Conservation (phyloP, 805 yeast genomes). For the Candida krabiensis region DNA sequence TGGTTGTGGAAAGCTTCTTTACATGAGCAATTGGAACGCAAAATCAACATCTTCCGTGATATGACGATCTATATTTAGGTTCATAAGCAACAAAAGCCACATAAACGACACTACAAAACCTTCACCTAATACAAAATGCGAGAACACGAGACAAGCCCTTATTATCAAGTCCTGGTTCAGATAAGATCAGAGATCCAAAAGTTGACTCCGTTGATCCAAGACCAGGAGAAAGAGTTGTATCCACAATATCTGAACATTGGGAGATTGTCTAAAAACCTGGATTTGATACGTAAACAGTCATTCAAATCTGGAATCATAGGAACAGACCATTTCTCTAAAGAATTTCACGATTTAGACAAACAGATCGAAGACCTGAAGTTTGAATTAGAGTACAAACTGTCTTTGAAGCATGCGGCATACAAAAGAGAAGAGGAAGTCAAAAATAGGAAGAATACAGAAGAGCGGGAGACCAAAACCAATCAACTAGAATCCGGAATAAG, state of each 20-base stretch:
- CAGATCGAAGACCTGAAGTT: conserved; percentile 15
- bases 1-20: too few species aligned
- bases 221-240: not conserved
- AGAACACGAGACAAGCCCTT: not conserved
- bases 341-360: conserved; percentile 14
- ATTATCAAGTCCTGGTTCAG: not conserved
- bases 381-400: conserved; percentile 17
- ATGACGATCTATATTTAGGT: too few species aligned
- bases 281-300: conserved; percentile 13
- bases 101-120: too few species aligned
- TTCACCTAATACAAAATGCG: too few species aligned
- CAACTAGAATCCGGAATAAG: conserved; percentile 1
- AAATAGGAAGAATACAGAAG: conserved; percentile 3
- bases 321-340: conserved; percentile 2
- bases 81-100: too few species aligned
- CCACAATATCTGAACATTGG: conserved; percentile 1
- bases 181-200: not conserved
- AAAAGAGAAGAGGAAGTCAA: too few species aligned
- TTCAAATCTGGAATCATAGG: conserved; percentile 4
- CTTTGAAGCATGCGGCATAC: conserved; percentile 1
- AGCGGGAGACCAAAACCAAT: not conserved
- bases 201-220: not conserved
- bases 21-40: too few species aligned
- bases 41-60: too few species aligned
- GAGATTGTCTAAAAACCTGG: conserved; percentile 16